Base-by-base conservation (phyloP, 345 rosid species). In the Gossypium australe region DNA sequence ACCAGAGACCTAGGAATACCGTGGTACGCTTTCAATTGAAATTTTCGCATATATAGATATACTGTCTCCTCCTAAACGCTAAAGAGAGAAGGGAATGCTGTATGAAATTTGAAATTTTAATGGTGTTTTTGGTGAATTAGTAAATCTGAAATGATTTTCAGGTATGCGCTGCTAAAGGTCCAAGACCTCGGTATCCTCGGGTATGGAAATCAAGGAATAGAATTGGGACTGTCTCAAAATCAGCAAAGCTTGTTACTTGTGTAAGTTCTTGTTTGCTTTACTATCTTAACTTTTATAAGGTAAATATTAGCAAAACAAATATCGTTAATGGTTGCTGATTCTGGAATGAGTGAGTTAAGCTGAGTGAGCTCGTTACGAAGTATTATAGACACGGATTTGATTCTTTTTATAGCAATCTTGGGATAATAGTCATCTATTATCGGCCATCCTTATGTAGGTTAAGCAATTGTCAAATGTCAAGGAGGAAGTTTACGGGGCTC, bases 401-500 rank as follows among this genome's bases (percentile, higher is more conserved):
- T 76, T 20, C 66, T 17, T 58, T n/a, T 38, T 51, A 70, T 76
- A 60, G 77, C 41, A 49, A 49, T 51, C 60, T 17, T 70, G 73
- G 29, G 47, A 69, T 69, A 11, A 68, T 24, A 24, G n/a, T 66
- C 27, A 67, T 64, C 17, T 47, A 1, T 18, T 62, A 5, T 14
- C 11, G 18, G 60, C 2, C 24, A 64, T 78, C 55, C 48, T 70
- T 75, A 4, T 80, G 74, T 63, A 95, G 99, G 81, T 95, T 43
- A 90, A 91, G 75, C 90, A 66, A 59, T 45, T 89, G 63, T 92
- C 97, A 1, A 89, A 92, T 83, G 94, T 92, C 41, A 95, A 92
- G 84, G 98, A 95, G 82, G 99, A 92, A 85, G 89, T 95, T 52
- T 92, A 89, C 7, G 97, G 97, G 72, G 98, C 94, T 38, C 97